These are phyloP conservation scores for Cylindrotheca closterium DNA, from an alignment of 108 stramenopile genomes.

Conservation along the genomic window DNA sequence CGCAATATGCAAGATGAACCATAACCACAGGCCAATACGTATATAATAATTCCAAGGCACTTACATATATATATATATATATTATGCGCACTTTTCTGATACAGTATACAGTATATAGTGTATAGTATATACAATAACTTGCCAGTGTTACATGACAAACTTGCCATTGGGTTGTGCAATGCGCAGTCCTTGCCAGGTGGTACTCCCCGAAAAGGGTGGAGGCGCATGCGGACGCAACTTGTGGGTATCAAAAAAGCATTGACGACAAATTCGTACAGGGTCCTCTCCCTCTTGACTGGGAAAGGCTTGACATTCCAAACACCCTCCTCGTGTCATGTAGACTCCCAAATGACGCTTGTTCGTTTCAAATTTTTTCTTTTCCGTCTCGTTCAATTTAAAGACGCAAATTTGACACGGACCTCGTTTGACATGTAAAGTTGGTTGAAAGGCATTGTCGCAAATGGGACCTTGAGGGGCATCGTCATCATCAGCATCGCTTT, in stretches of 20 bases:
- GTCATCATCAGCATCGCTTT: too few species aligned
- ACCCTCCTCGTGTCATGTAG: conserved; percentile 18
- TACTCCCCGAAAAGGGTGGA: conserved; percentile 21
- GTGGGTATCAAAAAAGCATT: conserved; percentile 40
- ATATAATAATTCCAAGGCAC: too few species aligned
- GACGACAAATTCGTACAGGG: conserved; percentile 28
- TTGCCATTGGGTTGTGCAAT: background rate
- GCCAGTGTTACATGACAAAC: too few species aligned
- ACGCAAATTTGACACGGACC: conserved; percentile 30
- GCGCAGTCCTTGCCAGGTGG: conserved; percentile 13
- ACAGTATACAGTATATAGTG: too few species aligned
- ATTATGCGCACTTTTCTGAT: too few species aligned
- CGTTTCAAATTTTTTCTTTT: conserved; percentile 25
- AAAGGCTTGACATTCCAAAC: conserved; percentile 25
- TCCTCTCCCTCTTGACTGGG: conserved; percentile 30
- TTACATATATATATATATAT: too few species aligned
- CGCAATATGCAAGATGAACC: too few species aligned
- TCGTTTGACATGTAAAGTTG: conserved; percentile 7
- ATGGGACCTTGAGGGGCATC: conserved; percentile 1
- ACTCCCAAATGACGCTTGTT: conserved; percentile 30
- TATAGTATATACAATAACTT: too few species aligned
- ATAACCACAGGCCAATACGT: too few species aligned
- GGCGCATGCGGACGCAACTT: background rate
- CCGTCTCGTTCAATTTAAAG: conserved; percentile 19
- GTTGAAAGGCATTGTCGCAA: conserved; percentile 20